These are phyloP conservation scores for Inosperma sp. DNA, from an alignment of 768 basidiomycete species.

Conservation along the genomic window DNA sequence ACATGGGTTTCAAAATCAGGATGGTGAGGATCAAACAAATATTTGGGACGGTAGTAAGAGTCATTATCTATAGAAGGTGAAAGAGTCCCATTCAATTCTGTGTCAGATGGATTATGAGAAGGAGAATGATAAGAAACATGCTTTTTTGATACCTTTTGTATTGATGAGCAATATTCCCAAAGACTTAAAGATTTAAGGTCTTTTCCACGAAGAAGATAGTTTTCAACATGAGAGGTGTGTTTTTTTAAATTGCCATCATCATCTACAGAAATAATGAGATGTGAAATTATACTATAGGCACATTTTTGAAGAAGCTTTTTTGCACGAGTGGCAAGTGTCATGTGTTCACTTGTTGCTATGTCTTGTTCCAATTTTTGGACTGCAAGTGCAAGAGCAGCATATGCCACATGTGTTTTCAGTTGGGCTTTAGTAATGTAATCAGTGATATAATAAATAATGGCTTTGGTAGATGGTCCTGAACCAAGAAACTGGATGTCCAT, in stretches of 20 bases:
- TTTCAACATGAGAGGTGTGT: background rate
- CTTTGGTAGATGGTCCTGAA: constrained; percentile 1
- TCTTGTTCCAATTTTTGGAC: constrained; percentile 1
- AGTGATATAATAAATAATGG: constrained; percentile 13
- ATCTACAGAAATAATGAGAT: constrained; percentile 20
- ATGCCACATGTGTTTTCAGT: constrained; percentile 7
- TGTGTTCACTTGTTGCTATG: too few species aligned
- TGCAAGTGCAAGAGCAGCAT: background rate
- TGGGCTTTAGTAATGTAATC: constrained; percentile 12
- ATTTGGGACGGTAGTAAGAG: background rate
- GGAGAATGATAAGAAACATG: too few species aligned
- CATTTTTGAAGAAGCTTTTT: constrained; percentile 33
- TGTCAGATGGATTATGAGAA: too few species aligned
- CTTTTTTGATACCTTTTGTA: background rate
- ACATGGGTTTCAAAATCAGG: background rate
- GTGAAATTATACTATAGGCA: constrained; percentile 33
- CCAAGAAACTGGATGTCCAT: constrained; percentile 10
- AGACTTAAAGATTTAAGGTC: background rate
- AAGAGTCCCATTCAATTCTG: too few species aligned
- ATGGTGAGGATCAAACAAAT: background rate
- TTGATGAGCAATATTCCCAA: background rate
- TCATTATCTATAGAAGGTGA: background rate
- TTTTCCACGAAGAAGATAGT: background rate
- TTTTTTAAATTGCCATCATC: background rate
- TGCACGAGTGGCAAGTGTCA: constrained; percentile 6